Base-by-base conservation (phyloP, 345 rosid species). In the Cardamine resedifolia region DNA sequence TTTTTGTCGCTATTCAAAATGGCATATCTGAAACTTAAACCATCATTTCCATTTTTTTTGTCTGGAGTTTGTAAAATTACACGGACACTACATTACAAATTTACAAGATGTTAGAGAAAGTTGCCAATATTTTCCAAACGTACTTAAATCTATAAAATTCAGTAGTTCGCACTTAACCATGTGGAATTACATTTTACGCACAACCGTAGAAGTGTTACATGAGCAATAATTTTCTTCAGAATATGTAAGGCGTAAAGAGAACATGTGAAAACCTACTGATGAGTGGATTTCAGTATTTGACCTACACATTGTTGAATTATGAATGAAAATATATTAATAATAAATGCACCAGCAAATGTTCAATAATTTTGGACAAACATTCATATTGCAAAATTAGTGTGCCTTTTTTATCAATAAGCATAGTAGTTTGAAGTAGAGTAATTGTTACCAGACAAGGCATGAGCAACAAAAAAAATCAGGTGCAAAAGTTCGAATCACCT, bases 391-490 rank as follows among this genome's bases (percentile, higher is more conserved):
- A 64, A 55, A 18, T n/a, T 24, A 33, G 19, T 18, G 43, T 43
- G 18, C 30, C 11, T 4, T 64, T 19, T 11, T 61, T n/a, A 30
- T 51, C 57, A 43, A 18, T 26, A 73, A 31, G 12, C 18, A 41
- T 52, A 52, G 33, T 44, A 31, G 33, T 21, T n/a, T 2, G 33
- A 41, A 72, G 15, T 38, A 43, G 70, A 44, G 7, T 64, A 16
- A 12, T 31, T 15, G 4, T 56, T 19, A 58, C 49, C 59, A 11
- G 8, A 27, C 26, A 66, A 38, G 19, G 18, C 20, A 58, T 66
- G n/a, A 66, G 34, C 72, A 73, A 31, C 43, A n/a, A 31, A 41
- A 62, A 21, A 21, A 21, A n/a, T 63, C 53, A 72, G 64, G 63
- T 72, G 26, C 44, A 52, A 3, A 59, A 52, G 55, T 28, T 39